Conservation (phyloP, 2,329 filamentous ascomycete genomes). For the Allantophomopsis lycopodina region DNA sequence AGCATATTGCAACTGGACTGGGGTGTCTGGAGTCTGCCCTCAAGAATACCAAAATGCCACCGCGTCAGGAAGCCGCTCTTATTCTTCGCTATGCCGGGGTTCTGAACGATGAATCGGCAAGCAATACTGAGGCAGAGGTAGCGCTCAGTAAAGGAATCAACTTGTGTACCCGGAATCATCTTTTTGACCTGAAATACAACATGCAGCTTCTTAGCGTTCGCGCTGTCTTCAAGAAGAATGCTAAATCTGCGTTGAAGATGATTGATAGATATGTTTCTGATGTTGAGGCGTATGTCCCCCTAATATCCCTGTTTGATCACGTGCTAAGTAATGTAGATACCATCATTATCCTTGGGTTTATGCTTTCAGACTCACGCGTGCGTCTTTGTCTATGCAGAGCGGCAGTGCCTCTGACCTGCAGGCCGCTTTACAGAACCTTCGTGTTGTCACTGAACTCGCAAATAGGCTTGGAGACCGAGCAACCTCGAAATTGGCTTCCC, state of each 20-base stretch:
- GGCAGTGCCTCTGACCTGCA: constrained; percentile 45
- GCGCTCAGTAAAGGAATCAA: constrained; percentile 58
- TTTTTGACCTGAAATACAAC: constrained; percentile 56
- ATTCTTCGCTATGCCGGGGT: constrained; percentile 59
- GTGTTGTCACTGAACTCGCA: constrained; percentile 45
- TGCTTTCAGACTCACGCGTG: constrained; percentile 61
- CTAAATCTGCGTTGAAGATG: constrained; percentile 59
- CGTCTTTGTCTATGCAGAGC: constrained; percentile 51
- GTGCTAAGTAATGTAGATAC: constrained; percentile 22
- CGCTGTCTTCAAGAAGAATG: constrained; percentile 55
- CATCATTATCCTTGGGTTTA: constrained; percentile 64
- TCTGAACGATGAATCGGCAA: constrained; percentile 55
- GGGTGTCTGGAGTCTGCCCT: constrained; percentile 60
- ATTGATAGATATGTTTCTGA: constrained; percentile 57
- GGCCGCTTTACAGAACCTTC: constrained; percentile 54
- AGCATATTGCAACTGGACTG: constrained; percentile 57
- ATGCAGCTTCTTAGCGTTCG: constrained; percentile 64
- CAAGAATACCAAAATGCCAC: constrained; percentile 42
- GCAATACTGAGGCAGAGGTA: constrained; percentile 59
- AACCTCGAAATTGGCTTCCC: constrained; percentile 48
- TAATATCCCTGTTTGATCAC: constrained; percentile 7
- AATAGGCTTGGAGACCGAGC: constrained; percentile 45
- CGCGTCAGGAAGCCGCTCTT: constrained; percentile 55
- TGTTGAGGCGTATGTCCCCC: constrained; percentile 41
- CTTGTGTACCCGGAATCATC: constrained; percentile 47